Evolutionary conservation across 2,329 filamentous ascomycete genomes (phyloP), one percentile per base, ranked within the genome.

Genomic region (Alternaria ethzedia): DNA sequence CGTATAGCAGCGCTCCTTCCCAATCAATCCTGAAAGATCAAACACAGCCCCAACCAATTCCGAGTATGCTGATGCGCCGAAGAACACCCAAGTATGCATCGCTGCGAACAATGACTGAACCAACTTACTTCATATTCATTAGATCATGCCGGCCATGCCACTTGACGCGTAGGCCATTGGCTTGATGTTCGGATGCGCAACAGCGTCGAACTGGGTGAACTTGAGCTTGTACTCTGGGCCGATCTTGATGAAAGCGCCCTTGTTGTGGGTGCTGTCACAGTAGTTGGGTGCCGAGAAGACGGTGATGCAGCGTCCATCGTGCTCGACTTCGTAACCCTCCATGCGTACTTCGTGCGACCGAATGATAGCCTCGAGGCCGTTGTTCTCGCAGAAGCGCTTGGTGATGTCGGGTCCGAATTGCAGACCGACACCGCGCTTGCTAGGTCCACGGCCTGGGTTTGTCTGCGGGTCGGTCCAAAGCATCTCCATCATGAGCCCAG

Each of bases 401-500:
- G 96, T 99, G 62, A 99, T 89, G 78, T 99, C 96, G 0, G 96
- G 96, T 1, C 96, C 96, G 74, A 99, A 99, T 79, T 98, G 94
- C 82, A 98, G 88, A 56, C 96, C 96, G 20, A 99, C 95, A 70
- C 96, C 96, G 78, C 96, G 89, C 86, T 99, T 99, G 85, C 94
- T 97, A 47, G 96, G 96, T 9, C 94, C 93, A 71, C 96, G 90
- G 56, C 96, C 96, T 26, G 91, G 90, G 71, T 89, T 86, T 0
- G 91, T 87, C 80, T 99, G 96, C 3, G 96, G 96, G 78, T 99
- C 96, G 1, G 96, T 98, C 96, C 96, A 99, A 50, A 99, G 87
- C 96, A 99, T 99, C 82, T 99, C 96, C 96, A 99, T 99, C 96
- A 99, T 99, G 73, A 99, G 83, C 13, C 96, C 96, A 52, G 91